A percentile compares a stretch with the other conserved stretches of the same genome.
These are phyloP conservation scores for Ehretia macrophylla DNA, from an alignment of 257 asterid genomes.

Conservation along the genomic window DNA sequence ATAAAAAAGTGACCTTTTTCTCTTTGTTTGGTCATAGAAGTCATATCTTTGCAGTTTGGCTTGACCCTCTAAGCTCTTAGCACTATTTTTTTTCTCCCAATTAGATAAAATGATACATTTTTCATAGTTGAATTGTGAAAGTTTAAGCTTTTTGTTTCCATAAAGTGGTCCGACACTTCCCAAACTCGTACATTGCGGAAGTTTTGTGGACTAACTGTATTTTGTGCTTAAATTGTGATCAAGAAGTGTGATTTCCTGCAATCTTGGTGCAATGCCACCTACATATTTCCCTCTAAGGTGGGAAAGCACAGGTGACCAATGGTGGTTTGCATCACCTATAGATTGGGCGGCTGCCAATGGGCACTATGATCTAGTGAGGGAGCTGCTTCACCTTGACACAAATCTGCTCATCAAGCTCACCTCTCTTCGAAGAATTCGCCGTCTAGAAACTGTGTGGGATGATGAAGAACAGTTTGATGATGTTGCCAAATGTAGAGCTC, in stretches of 20 bases:
- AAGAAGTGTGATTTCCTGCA: neutral
- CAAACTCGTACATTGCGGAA: too few relatives aligned
- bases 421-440: constrained; percentile 70
- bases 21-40: neutral
- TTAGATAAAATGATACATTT: neutral
- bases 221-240: neutral
- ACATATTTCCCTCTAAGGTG: constrained; percentile 67
- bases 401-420: constrained; percentile 80
- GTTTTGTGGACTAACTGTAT: too few relatives aligned
- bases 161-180: too few relatives aligned
- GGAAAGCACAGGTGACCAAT: constrained; percentile 86
- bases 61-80: neutral
- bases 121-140: neutral
- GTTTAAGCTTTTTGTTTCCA: too few relatives aligned
- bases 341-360: constrained; percentile 99
- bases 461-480: constrained; percentile 50
- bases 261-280: constrained; percentile 34
- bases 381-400: constrained; percentile 73
- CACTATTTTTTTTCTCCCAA: neutral
- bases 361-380: constrained; percentile 75
- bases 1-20: neutral
- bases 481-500: constrained; percentile 63
- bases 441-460: constrained; percentile 91
- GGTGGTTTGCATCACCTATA: constrained; percentile 98
- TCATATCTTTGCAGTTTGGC: neutral